Base-by-base conservation (phyloP, 202 grass and related monocot genomes). In the Setaria viridis region DNA sequence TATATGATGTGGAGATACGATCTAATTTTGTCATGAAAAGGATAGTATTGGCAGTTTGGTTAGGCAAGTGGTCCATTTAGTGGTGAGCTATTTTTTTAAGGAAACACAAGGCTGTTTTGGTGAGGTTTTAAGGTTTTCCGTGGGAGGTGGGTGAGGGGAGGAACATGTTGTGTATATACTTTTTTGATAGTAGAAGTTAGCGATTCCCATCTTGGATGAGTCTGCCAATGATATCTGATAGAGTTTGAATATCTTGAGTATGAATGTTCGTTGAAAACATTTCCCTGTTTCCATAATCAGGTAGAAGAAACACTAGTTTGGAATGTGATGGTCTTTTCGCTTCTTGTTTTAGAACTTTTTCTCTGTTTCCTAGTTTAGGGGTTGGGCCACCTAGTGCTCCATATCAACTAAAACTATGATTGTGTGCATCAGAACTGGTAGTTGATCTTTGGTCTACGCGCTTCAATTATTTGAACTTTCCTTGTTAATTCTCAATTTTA, bases 401-500 rank as follows among this genome's bases (percentile, higher is more conserved):
- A 7, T 48, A 29, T 11, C 48, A 42, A 30, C 49, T 10, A 79
- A 60, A 74, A 49, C 16, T 37, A n/a, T 76, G 49, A 67, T 74
- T 47, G 11, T 37, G 11, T 37, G 30, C 49, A 76, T 35, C 80
- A 35, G 70, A 67, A 29, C 39, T 57, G 12, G 39, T 56, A 62
- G 9, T 42, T 76, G 21, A 55, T 13, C 9, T 60, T 69, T 76
- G 12, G 13, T 53, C 67, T 86, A 72, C 8, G 14, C 32, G 0
- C 0, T 51, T 29, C 15, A 80, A 9, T 80, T 72, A 15, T 29
- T 70, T 87, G 20, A 49, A n/a, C 62, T 50, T 76, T 9, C 5
- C 39, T 87, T 13, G 19, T 15, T 51, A 11, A 60, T 82, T 81
- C 51, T 9, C 32, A 77, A 12, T 30, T 87, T 75, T 80, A 33